phyloP scores from a whole-genome alignment of 2,329 filamentous ascomycete genomes.

The Leptographium flavum region DNA sequence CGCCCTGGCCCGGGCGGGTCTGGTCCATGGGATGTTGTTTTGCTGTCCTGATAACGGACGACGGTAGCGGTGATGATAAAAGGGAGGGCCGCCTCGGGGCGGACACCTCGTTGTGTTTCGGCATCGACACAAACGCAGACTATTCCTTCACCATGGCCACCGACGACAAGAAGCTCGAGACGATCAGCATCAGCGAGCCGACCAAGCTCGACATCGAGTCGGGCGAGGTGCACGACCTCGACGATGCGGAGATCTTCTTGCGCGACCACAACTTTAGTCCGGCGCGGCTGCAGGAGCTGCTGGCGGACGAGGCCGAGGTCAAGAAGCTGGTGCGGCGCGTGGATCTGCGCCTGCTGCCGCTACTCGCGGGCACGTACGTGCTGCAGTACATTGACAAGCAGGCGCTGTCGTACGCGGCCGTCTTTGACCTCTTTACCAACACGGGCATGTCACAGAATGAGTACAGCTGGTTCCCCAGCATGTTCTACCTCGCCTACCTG shows the following conservation, averaged over 20 bases:
- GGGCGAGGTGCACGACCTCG: background rate
- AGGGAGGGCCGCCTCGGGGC: too few relatives aligned
- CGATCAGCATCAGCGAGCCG: background rate
- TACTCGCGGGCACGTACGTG: slow-evolving; percentile 1
- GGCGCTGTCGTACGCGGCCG: slow-evolving; percentile 59
- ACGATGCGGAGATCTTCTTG: slow-evolving; percentile 1
- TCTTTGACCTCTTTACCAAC: slow-evolving; percentile 50
- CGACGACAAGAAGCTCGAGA: background rate
- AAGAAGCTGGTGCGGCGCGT: background rate
- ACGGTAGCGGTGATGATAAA: too few relatives aligned
- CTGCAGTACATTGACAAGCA: slow-evolving; percentile 33
- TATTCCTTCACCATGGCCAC: background rate
- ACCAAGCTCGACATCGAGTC: background rate
- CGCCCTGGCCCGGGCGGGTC: background rate
- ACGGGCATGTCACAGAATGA: slow-evolving; percentile 46
- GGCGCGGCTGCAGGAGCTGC: background rate
- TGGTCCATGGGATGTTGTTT: background rate
- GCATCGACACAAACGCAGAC: too few relatives aligned
- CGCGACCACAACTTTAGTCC: background rate
- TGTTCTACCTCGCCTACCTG: slow-evolving; percentile 38
- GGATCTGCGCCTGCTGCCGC: slow-evolving; percentile 1
- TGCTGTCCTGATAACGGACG: background rate
- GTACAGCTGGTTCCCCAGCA: slow-evolving; percentile 27
- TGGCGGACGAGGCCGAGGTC: background rate
- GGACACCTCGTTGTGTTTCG: too few relatives aligned